Base-by-base conservation (phyloP, 352 stramenopile species). In the Plasmopara muralis region DNA sequence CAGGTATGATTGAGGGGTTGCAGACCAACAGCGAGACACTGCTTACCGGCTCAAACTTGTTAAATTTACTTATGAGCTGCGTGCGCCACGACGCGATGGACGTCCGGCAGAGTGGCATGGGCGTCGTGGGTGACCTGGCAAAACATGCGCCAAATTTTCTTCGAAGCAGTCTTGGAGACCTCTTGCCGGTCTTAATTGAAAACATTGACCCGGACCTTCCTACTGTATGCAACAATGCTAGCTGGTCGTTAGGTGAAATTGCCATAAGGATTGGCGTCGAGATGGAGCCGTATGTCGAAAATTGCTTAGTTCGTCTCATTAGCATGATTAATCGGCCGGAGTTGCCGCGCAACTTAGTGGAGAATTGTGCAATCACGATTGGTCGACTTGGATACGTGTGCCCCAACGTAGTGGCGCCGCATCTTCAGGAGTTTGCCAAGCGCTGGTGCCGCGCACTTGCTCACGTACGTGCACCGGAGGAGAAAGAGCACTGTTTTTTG, bases 141-240 rank as follows among this genome's bases (percentile, higher is more conserved):
- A 96, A 96, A 68, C 78, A 88, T 62, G 74, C 80, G 12, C 60
- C 76, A 2, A 73, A 83, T 48, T 65, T 90, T 20, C 73, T 95
- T 9, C 57, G 70, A 2, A 83, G 83, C n/a, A 82, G 77, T 10
- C 66, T 96, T 25, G 69, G 64, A 13, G 74, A 90, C 34, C 73
- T 93, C 37, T 46, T 95, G 34, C 84, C 84, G 7, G 82, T 91
- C 38, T 67, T 96, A 12, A 90, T 96, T 47, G 66, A 89, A 44
- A 96, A 89, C 62, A 89, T 96, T 30, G 76, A 95, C 47, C 78
- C 85, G 0, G 82, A 95, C 48, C 71, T 87, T 53, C 81, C 85
- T 35, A 93, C 81, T 6, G 87, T 96, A 47, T 96, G 87, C 80
- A 96, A 96, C 72, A 96, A 96, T 60, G 87, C 87, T 39, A 95